Evolutionary conservation across 2,329 filamentous ascomycete species (phyloP).

Genomic region (Claviceps africana): DNA sequence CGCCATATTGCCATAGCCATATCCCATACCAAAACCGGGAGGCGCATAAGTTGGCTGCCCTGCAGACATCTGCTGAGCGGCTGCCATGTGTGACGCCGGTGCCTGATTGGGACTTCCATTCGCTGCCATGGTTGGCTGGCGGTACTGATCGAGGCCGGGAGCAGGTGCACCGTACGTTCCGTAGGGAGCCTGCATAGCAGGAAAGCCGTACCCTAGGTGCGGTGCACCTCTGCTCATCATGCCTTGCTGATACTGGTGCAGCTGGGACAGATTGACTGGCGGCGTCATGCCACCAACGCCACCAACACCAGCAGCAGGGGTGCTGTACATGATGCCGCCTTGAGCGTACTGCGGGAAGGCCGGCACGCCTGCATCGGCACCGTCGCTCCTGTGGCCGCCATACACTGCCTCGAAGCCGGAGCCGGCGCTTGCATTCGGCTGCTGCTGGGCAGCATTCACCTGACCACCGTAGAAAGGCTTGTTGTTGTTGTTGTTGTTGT

Average conservation of each 20-base stretch:
- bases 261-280: conserved; percentile 35
- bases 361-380: conserved; percentile 33
- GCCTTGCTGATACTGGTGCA: conserved; percentile 42
- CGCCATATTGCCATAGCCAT: conserved; percentile 33
- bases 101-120: conserved; percentile 39
- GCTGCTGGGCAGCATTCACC: conserved; percentile 25
- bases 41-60: conserved; percentile 32
- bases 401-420: conserved; percentile 37
- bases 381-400: conserved; percentile 37
- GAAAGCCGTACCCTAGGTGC: conserved; percentile 43
- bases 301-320: conserved; percentile 28
- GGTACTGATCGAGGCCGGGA: conserved; percentile 41
- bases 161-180: conserved; percentile 35
- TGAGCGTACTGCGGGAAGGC: conserved; percentile 38
- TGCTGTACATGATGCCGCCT: conserved; percentile 34
- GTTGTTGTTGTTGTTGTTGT: too few relatives aligned
- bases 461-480: conserved; percentile 43
- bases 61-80: conserved; percentile 26
- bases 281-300: conserved; percentile 32
- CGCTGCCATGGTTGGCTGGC: conserved; percentile 32
- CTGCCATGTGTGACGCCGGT: conserved; percentile 23
- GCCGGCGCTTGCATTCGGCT: conserved; percentile 20
- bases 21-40: conserved; percentile 35
- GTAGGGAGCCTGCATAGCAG: conserved; percentile 40
- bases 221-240: conserved; percentile 40